Evolutionary conservation across 768 basidiomycete species (phyloP).

Genomic region (Podaxis carcinomalis): DNA sequence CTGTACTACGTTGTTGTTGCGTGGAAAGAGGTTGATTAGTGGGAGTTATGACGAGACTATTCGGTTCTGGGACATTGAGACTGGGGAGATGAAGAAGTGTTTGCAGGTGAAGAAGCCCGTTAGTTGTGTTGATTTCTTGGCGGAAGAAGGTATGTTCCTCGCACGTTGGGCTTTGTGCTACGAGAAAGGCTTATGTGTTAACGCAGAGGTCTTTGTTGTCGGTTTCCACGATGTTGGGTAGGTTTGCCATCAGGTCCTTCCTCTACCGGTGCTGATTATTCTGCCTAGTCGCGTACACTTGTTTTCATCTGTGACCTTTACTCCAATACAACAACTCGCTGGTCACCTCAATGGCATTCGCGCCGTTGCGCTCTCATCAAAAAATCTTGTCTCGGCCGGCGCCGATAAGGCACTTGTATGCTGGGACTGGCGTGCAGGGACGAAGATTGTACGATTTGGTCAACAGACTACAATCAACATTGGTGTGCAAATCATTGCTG

Average conservation of each 20-base stretch:
- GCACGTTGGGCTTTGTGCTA: background rate
- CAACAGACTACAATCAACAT: conserved; percentile 92
- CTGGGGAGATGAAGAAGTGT: conserved; percentile 63
- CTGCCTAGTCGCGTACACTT: conserved; percentile 73
- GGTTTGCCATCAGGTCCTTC: conserved; percentile 17
- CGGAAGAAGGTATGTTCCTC: conserved; percentile 59
- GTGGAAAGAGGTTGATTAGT: conserved; percentile 79
- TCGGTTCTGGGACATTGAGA: conserved; percentile 83
- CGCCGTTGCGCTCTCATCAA: conserved; percentile 81
- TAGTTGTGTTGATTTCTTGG: conserved; percentile 83
- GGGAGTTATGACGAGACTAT: conserved; percentile 93
- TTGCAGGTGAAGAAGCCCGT: conserved; percentile 85
- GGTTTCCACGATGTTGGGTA: conserved; percentile 92
- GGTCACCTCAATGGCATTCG: conserved; percentile 89
- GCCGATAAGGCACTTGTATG: conserved; percentile 72
- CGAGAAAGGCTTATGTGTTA: background rate
- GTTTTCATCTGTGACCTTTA: conserved; percentile 82
- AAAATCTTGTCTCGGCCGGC: conserved; percentile 86
- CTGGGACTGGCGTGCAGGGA: conserved; percentile 88
- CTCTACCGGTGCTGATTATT: background rate
- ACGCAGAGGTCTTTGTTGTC: conserved; percentile 79
- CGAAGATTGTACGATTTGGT: conserved; percentile 86
- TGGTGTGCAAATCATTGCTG: conserved; percentile 78
- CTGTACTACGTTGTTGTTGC: conserved; percentile 75
- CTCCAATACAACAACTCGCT: conserved; percentile 76